Percentiles rank a stretch among this genome's conserved stretches.
phyloP scores from a whole-genome alignment of 2,329 filamentous ascomycete species.

The Nakataea oryzae region DNA sequence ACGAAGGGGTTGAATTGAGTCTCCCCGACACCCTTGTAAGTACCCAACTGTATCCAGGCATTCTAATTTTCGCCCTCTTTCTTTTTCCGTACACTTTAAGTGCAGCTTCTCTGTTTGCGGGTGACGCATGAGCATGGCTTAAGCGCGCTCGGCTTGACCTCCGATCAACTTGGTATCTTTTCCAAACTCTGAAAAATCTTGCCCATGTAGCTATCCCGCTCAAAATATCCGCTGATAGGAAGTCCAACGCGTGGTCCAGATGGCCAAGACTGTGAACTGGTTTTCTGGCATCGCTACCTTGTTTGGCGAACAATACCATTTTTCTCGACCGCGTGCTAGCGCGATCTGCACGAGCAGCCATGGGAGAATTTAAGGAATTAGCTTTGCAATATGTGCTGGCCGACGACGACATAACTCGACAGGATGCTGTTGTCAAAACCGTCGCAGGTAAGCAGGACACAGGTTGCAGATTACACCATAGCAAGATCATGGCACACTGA shows the following conservation, averaged over 20 bases:
- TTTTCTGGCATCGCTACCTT: not conserved
- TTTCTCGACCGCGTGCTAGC: not conserved
- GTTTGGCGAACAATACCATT: not conserved
- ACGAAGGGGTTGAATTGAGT: no score
- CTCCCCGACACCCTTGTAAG: no score
- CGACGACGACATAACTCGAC: constrained; percentile 10
- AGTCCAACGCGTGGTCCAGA: not conserved
- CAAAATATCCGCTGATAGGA: not conserved
- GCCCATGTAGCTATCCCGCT: no score
- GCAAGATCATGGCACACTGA: not conserved
- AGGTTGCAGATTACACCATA: not conserved
- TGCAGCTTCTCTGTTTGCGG: no score
- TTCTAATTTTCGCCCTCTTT: no score
- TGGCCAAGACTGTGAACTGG: not conserved
- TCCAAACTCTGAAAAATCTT: no score
- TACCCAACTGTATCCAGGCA: no score
- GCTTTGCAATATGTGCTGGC: constrained; percentile 15
- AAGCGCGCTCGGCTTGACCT: no score
- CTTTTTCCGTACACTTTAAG: no score
- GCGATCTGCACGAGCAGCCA: not conserved
- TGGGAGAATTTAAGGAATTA: constrained; percentile 13
- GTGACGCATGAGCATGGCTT: no score
- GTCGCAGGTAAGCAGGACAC: constrained; percentile 8
- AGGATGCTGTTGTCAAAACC: constrained; percentile 9
- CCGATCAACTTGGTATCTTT: not conserved